Base-by-base conservation (phyloP, 208 protist genomes). In the Naegleria lovaniensis region DNA sequence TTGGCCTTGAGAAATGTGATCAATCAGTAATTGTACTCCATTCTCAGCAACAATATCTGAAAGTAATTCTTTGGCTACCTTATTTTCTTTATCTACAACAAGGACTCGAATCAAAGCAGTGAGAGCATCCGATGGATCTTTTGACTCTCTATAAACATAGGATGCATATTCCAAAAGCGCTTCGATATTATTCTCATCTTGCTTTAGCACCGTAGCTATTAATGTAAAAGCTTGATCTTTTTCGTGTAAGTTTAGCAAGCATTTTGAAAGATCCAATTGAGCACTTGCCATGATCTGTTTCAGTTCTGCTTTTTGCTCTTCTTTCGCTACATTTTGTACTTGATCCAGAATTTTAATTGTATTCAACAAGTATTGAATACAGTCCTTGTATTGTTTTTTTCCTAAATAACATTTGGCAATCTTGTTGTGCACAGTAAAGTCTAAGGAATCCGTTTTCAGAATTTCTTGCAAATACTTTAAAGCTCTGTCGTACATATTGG, bases 141-240 rank as follows among this genome's bases (percentile, higher is more conserved):
- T 52, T 67, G 6, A 11, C 22, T 67, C 41, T 11, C 29, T 38
- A 3, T 67, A 39, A 22, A 88, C 22, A 58, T 88, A 58, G 22
- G 19, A 36, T 25, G 41, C 85, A 58, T 88, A 88, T 39, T 88
- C 85, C 25, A 88, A 43, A 38, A 88, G 55, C 9, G 85, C 85
- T 36, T 59, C 43, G 1, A 58, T 51, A 38, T 88, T 33, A 29
- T 25, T 5, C 0, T 88, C 85, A 58, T 88, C 22, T 88, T 88
- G 6, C n/a, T 58, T 58, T 88, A 88, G 58, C 5, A 88, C 85
- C 9, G 13, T 33, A 19, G 85, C 19, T 19, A 58, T 39, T 38
- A 52, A 58, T 7, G 22, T 11, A 39, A 58, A 88, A 38, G 29
- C 39, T 39, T 19, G 6, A 13, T 88, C 19, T 58, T 88, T 88